A percentile compares a stretch with the other conserved stretches of the same genome.
phyloP scores from a whole-genome alignment of 2,329 filamentous ascomycete species.

The Trichoderma afroharzianum region DNA sequence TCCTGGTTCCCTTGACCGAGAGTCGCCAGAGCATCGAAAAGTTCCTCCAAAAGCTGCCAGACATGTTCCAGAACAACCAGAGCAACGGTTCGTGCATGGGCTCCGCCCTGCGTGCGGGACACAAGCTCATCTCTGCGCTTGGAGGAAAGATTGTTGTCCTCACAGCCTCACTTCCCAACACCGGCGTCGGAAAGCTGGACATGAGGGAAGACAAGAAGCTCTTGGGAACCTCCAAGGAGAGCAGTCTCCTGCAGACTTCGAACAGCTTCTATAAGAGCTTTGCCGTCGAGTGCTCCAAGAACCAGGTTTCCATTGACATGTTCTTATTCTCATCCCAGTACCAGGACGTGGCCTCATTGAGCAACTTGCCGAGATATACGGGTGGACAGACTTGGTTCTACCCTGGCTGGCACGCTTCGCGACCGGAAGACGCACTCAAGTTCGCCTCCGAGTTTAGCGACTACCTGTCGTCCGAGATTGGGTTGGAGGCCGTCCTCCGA shows the following conservation, averaged over 20 bases:
- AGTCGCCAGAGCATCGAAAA: constrained; percentile 86
- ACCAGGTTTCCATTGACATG: constrained; percentile 98
- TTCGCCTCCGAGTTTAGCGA: constrained; percentile 97
- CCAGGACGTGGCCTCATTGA: constrained; percentile 93
- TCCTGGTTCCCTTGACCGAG: constrained; percentile 84
- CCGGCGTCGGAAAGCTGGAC: constrained; percentile 85
- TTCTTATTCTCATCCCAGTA: constrained; percentile 95
- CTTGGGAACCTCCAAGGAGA: constrained; percentile 90
- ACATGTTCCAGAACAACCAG: constrained; percentile 96
- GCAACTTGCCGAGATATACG: constrained; percentile 92
- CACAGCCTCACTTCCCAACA: constrained; percentile 82
- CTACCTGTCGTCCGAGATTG: constrained; percentile 94
- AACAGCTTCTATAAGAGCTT: constrained; percentile 99
- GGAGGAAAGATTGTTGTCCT: constrained; percentile 94
- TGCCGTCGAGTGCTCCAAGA: constrained; percentile 97
- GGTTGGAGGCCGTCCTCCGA: constrained; percentile 89
- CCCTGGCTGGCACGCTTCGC: constrained; percentile 92
- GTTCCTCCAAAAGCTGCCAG: constrained; percentile 85
- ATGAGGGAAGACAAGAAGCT: constrained; percentile 96
- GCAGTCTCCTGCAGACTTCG: constrained; percentile 77
- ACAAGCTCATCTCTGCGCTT: constrained; percentile 91
- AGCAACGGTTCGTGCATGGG: constrained; percentile 92
- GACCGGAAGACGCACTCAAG: constrained; percentile 94
- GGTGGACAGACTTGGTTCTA: constrained; percentile 99
- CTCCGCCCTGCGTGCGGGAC: constrained; percentile 83